Percentiles rank a stretch among this genome's conserved stretches.
phyloP scores from a whole-genome alignment of 1,284 basidiomycete genomes.

The Leccinum subspadiceum region DNA sequence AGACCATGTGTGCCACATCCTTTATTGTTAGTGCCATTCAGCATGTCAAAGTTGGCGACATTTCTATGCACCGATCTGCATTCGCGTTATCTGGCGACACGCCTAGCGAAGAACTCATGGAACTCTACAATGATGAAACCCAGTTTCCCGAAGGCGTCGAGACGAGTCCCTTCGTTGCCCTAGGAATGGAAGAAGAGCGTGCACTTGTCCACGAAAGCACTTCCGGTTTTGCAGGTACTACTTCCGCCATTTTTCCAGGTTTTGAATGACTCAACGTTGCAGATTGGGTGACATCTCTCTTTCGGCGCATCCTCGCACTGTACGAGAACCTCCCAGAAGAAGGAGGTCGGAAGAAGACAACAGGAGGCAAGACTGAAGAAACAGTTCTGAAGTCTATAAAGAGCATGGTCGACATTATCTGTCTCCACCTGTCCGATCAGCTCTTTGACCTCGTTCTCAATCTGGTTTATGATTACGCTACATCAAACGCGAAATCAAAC shows the following conservation, averaged over 20 bases:
- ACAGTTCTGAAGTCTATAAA: slow-evolving; percentile 80
- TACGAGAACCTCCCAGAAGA: slow-evolving; percentile 96
- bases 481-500: slow-evolving; percentile 84
- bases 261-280: slow-evolving; percentile 9
- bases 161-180: slow-evolving; percentile 43
- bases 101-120: slow-evolving; percentile 55
- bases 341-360: slow-evolving; percentile 76
- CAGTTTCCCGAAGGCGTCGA: slow-evolving; percentile 58
- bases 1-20: slow-evolving; percentile 82
- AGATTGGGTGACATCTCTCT: slow-evolving; percentile 91
- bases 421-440: slow-evolving; percentile 83
- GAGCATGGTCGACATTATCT: slow-evolving; percentile 82
- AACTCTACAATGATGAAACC: slow-evolving; percentile 43
- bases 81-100: slow-evolving; percentile 51
- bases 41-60: slow-evolving; percentile 81
- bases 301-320: slow-evolving; percentile 82
- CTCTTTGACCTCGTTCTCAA: slow-evolving; percentile 87
- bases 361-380: slow-evolving; percentile 87
- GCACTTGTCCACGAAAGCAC: slow-evolving; percentile 76
- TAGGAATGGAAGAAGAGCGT: slow-evolving; percentile 73
- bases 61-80: slow-evolving; percentile 60
- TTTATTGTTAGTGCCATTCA: slow-evolving; percentile 80
- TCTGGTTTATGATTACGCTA: slow-evolving; percentile 84
- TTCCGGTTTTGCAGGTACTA: slow-evolving; percentile 70
- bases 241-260: slow-evolving; percentile 12